phyloP scores from a whole-genome alignment of 2,329 filamentous ascomycete genomes.

The Alternaria ethzedia region DNA sequence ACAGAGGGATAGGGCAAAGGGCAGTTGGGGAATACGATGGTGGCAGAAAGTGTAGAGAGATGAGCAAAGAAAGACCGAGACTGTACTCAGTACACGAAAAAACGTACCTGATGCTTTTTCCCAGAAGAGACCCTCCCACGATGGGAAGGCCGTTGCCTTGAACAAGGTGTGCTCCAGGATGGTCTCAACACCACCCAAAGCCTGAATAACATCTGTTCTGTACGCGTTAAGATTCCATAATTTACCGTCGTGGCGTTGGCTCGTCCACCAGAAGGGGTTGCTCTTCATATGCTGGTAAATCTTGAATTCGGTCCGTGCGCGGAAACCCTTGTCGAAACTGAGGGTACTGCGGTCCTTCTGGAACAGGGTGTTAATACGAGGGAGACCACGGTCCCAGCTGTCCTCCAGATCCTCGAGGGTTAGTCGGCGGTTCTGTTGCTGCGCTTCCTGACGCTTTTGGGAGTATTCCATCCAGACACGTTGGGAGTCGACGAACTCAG shows the following conservation, averaged over 20 bases:
- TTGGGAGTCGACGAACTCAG: conserved; percentile 98
- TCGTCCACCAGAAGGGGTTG: conserved; percentile 99
- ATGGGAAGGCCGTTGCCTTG: conserved; percentile 95
- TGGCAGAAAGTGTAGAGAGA: not conserved
- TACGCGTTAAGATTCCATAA: conserved; percentile 97
- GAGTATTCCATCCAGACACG: conserved; percentile 99
- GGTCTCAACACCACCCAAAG: conserved; percentile 93
- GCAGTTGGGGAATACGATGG: not conserved
- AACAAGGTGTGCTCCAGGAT: conserved; percentile 97
- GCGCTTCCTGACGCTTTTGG: conserved; percentile 94
- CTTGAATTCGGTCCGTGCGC: conserved; percentile 94
- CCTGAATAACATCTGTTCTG: conserved; percentile 95
- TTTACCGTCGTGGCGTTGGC: conserved; percentile 94
- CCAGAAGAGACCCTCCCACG: conserved; percentile 97
- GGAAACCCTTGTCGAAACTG: conserved; percentile 98
- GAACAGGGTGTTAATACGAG: conserved; percentile 98
- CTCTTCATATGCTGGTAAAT: conserved; percentile 99
- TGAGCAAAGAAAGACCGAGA: not conserved
- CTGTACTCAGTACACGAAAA: not conserved
- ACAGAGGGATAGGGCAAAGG: not conserved
- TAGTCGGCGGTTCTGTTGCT: conserved; percentile 93
- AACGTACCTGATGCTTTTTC: conserved; percentile 62
- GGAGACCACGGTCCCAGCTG: conserved; percentile 96
- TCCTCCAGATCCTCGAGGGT: conserved; percentile 97
- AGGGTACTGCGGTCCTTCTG: conserved; percentile 97